Evolutionary conservation across 805 yeast species (phyloP).

Genomic region (Ogataea trehaloabstinens): DNA sequence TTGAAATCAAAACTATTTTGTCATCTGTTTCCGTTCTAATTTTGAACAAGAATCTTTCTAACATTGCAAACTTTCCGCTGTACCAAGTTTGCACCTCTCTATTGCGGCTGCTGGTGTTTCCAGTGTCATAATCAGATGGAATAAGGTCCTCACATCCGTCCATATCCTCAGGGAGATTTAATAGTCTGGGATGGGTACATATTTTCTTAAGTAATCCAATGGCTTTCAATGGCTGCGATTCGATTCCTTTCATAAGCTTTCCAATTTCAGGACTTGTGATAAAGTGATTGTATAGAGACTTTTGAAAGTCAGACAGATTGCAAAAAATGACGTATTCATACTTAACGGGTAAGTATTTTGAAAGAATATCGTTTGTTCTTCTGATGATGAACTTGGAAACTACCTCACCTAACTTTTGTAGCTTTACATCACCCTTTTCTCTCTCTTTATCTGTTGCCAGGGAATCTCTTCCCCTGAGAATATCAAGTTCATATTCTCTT

Average conservation of each 20-base stretch:
- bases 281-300: conserved; percentile 65
- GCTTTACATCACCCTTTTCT: conserved; percentile 61
- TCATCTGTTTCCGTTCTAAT: conserved; percentile 83
- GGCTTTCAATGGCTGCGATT: conserved; percentile 84
- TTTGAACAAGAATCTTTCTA: conserved; percentile 79
- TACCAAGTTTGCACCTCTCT: conserved; percentile 75
- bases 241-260: conserved; percentile 60
- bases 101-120: conserved; percentile 50
- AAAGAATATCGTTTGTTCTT: conserved; percentile 90
- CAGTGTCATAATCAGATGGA: conserved; percentile 70
- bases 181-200: conserved; percentile 90
- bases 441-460: conserved; percentile 81
- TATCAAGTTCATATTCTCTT: conserved; percentile 77
- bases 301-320: conserved; percentile 75
- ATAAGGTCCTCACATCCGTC: conserved; percentile 61
- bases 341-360: conserved; percentile 92
- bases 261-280: conserved; percentile 77
- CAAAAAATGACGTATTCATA: conserved; percentile 97
- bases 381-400: conserved; percentile 91
- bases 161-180: conserved; percentile 75
- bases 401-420: conserved; percentile 65
- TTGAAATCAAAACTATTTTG: conserved; percentile 90
- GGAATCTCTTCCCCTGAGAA: conserved; percentile 85
- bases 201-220: conserved; percentile 85
- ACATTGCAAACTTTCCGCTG: conserved; percentile 82